Evolutionary conservation across 2,329 filamentous ascomycete genomes (phyloP).

Genomic region (Neurospora sp.): DNA sequence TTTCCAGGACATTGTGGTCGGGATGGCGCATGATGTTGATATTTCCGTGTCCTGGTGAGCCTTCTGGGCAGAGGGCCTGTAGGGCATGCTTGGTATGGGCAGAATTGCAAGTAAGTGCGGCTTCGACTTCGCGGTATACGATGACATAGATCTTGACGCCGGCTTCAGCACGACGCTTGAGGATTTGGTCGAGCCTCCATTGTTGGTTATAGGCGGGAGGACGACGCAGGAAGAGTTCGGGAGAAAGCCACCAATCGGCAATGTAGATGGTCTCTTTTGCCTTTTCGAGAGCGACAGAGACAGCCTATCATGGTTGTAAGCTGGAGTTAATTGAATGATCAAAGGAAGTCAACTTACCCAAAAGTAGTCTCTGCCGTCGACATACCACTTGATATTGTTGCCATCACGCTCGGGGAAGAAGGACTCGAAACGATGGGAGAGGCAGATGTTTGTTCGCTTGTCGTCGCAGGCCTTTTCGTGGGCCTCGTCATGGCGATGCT

Average conservation of each 20-base stretch:
- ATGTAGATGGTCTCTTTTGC: conserved; percentile 95
- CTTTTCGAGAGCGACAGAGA: conserved; percentile 79
- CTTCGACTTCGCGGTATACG: conserved; percentile 81
- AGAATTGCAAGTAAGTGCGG: conserved; percentile 83
- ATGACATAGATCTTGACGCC: conserved; percentile 92
- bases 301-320: conserved; percentile 35
- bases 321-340: neutral
- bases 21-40: conserved; percentile 86
- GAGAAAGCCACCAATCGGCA: conserved; percentile 93
- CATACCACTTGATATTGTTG: conserved; percentile 93
- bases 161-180: conserved; percentile 82
- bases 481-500: conserved; percentile 88
- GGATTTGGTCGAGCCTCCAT: conserved; percentile 74
- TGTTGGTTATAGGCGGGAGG: conserved; percentile 76
- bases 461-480: conserved; percentile 78
- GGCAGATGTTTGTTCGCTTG: conserved; percentile 62
- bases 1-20: conserved; percentile 90
- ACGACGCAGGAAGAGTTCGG: conserved; percentile 74
- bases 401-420: conserved; percentile 81
- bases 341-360: conserved; percentile 37
- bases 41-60: conserved; percentile 73
- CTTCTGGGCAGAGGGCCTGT: conserved; percentile 69
- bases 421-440: conserved; percentile 75
- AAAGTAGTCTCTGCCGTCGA: conserved; percentile 91
- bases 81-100: conserved; percentile 85